Evolutionary conservation across 2,329 filamentous ascomycete species (phyloP), one percentile per base, ranked within the genome.

Genomic region (Colletotrichum magnum): DNA sequence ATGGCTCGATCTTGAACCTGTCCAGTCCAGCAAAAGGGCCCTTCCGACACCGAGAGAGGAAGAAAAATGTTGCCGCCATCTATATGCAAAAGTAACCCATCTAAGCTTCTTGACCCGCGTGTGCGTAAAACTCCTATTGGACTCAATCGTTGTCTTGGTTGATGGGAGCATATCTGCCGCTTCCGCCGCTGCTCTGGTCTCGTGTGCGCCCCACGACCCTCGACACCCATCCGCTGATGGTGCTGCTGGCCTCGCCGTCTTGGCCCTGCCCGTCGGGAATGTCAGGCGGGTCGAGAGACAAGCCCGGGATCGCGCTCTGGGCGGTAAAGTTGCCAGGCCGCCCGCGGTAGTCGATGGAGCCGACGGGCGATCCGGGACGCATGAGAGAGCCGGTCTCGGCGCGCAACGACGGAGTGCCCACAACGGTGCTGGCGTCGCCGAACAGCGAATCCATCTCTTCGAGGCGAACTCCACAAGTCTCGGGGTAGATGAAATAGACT

Each of bases 401-500:
- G 68, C 90, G 87, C 1, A 94, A 86, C 52, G 90, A 89, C 1
- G 95, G 95, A 0, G 95, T 97, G 48, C 85, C 87, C 58, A 93
- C 91, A 12, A 92, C 89, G 2, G 94, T 95, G 28, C 93, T 96
- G 43, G 95, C 93, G 79, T 99, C 96, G 72, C 96, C 96, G 77
- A 99, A 99, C 16, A 99, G 83, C 3, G 90, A 88, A 78, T 97
- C 94, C 96, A 99, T 99, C 74, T 99, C 96, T 82, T 99, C 96
- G 58, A 99, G 87, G 66, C 95, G 92, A 67, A 99, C 91, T 75
- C 97, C 97, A 74, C 95, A 96, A 0, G 96, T 99, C 81, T 99
- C 96, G 36, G 96, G 96, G 79, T 98, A 99, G 74, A 97, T 89
- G 82, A 98, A 98, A 82, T 95, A 99, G 7, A 99, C 96, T 98